A percentile compares a stretch with the other conserved stretches of the same genome.
Evolutionary conservation across 495 filamentous ascomycete genomes (phyloP).

Genomic region (Podospora sp.): DNA sequence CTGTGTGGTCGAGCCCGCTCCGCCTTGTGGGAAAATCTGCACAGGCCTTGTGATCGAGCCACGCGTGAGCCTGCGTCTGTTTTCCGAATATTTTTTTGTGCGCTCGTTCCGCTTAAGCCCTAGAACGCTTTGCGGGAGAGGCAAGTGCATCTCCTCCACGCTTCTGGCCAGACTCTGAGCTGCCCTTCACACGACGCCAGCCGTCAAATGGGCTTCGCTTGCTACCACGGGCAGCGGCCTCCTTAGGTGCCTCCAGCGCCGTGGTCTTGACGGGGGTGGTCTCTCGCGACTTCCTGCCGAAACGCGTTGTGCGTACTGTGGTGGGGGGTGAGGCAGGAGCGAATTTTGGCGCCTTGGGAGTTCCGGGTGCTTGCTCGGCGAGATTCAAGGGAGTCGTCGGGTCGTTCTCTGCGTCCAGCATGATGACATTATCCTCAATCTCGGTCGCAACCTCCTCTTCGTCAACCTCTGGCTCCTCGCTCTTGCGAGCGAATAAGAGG

Average conservation of each 20-base stretch:
- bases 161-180: slow-evolving; percentile 38
- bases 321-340: slow-evolving; percentile 59
- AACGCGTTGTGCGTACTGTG: slow-evolving; percentile 56
- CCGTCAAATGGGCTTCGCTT: slow-evolving; percentile 66
- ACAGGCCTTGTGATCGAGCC: too few relatives aligned
- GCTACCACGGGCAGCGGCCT: slow-evolving; percentile 24
- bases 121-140: slow-evolving; percentile 1
- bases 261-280: slow-evolving; percentile 36
- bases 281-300: slow-evolving; percentile 34
- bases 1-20: slow-evolving; percentile 33
- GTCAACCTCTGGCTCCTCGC: slow-evolving; percentile 56
- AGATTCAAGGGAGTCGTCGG: slow-evolving; percentile 41
- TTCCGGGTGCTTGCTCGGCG: slow-evolving; percentile 38
- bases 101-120: neutral
- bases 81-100: neutral
- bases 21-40: neutral
- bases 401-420: slow-evolving; percentile 58
- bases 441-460: slow-evolving; percentile 56
- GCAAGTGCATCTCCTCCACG: slow-evolving; percentile 46
- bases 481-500: slow-evolving; percentile 71
- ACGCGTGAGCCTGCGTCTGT: too few relatives aligned
- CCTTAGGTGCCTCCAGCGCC: neutral
- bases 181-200: slow-evolving; percentile 65
- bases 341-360: slow-evolving; percentile 54
- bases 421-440: slow-evolving; percentile 53